These are phyloP conservation scores for Noccaea bulbosa DNA, from an alignment of 345 rosid species.

Conservation along the genomic window DNA sequence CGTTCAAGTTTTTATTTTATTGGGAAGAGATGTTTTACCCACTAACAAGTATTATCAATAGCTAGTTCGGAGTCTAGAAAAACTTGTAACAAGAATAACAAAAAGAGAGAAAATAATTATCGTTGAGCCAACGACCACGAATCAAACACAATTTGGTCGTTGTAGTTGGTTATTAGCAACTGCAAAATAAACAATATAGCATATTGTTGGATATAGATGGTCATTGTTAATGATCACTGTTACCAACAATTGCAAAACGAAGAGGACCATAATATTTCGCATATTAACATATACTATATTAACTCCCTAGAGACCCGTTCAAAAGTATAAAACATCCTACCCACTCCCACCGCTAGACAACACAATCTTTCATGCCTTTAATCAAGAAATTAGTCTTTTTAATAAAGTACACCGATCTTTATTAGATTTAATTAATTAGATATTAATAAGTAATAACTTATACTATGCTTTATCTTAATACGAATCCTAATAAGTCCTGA, in stretches of 20 bases:
- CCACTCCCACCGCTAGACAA: conserved; percentile 46
- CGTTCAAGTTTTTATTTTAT: neutral
- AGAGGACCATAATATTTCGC: neutral
- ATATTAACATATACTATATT: conserved; percentile 19
- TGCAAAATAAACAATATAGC: neutral
- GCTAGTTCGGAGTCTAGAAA: too few species aligned
- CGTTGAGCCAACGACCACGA: neutral
- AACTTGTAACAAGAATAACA: too few species aligned
- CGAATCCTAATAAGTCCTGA: conserved; percentile 9
- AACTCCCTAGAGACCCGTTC: conserved; percentile 37
- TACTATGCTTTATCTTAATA: neutral
- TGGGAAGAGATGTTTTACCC: neutral
- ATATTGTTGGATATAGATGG: neutral
- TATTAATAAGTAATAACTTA: neutral
- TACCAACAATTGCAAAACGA: neutral
- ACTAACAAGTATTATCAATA: neutral
- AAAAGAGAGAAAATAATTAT: neutral
- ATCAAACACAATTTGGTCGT: neutral
- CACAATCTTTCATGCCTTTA: conserved; percentile 44
- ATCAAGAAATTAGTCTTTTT: conserved; percentile 26
- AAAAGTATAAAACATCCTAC: conserved; percentile 41
- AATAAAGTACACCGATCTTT: conserved; percentile 29
- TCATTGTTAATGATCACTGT: neutral
- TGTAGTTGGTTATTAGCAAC: neutral
- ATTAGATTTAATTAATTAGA: conserved; percentile 8